Evolutionary conservation across 371 early-diverging fungal species (phyloP), one percentile per base, ranked within the genome.

Genomic region (Rhizopus arrhizus): DNA sequence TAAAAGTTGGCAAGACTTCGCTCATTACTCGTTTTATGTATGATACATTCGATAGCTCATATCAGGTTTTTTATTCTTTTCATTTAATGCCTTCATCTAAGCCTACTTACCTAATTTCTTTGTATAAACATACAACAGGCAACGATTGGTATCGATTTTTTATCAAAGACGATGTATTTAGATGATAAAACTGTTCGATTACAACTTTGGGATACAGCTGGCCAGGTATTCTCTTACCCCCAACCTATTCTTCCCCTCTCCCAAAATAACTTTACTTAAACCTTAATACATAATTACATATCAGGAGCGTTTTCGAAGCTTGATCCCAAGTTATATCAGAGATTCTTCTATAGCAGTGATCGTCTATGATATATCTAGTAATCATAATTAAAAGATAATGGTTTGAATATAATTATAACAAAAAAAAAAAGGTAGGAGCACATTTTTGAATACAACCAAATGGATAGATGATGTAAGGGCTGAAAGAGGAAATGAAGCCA

Each of bases 141-240:
- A 9, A 99, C 99, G 12, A 99, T 99, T 61, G 99, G 99, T 62
- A 97, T 99, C 65, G 99, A 99, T 75, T 99, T 99, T 75, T 75
- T 99, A 56, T 95, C 95, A 29, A 99, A 99, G 81, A 99, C 99
- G 8, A 94, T 99, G 91, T 92, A 95, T 67, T 76, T 99, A 56
- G 97, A 97, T 61, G 96, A 95, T 74, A 89, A 94, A 52, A 96
- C 95, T 8, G 93, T 98, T 16, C 90, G 99, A 51, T 84, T 99
- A 41, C 99, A 99, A 77, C 87, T 99, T 49, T 99, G 99, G 99
- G 99, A 99, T 72, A 99, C 99, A 9, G 99, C 99, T 29, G 99
- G 99, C 12, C 99, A 99, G 84, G 96, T 95, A 85, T 66, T 10
- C 32, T 41, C 48, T 36, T 4, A 45, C 33, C 3, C 8, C 9